These are phyloP conservation scores for Diplodia seriata DNA, from an alignment of 2,329 filamentous ascomycete genomes.

Conservation along the genomic window DNA sequence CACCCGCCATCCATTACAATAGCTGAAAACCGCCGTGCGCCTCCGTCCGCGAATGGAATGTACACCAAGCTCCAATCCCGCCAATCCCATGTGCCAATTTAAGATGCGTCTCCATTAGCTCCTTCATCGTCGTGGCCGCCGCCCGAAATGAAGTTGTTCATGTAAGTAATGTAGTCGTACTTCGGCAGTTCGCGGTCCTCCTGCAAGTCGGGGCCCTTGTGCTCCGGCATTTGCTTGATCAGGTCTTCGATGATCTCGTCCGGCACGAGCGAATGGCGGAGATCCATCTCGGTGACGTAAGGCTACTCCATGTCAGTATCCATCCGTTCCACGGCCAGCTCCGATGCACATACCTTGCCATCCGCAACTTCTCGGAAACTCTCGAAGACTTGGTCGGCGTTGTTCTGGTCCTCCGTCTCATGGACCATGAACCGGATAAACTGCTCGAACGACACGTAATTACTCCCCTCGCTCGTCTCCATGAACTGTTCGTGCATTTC, in stretches of 20 bases:
- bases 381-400: conserved; percentile 97
- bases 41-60: conserved; percentile 20
- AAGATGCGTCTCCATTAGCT: conserved; percentile 35
- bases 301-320: conserved; percentile 57
- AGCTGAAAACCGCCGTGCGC: conserved; percentile 25
- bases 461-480: conserved; percentile 79
- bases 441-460: conserved; percentile 93
- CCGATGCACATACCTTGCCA: conserved; percentile 69
- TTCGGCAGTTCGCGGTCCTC: conserved; percentile 85
- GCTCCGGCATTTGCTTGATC: conserved; percentile 81
- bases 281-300: conserved; percentile 97
- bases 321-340: background rate
- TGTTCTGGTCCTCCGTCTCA: conserved; percentile 98
- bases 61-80: conserved; percentile 28
- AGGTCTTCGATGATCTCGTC: conserved; percentile 97
- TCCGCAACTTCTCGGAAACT: conserved; percentile 97
- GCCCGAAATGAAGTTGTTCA: conserved; percentile 71
- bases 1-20: conserved; percentile 24
- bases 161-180: conserved; percentile 96
- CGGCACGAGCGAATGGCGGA: conserved; percentile 91
- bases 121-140: conserved; percentile 33
- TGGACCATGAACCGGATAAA: conserved; percentile 99
- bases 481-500: conserved; percentile 98
- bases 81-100: conserved; percentile 11
- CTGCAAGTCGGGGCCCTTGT: conserved; percentile 83